These are phyloP conservation scores for Vigna hirtella DNA, from an alignment of 306 rosid genomes.

Conservation along the genomic window DNA sequence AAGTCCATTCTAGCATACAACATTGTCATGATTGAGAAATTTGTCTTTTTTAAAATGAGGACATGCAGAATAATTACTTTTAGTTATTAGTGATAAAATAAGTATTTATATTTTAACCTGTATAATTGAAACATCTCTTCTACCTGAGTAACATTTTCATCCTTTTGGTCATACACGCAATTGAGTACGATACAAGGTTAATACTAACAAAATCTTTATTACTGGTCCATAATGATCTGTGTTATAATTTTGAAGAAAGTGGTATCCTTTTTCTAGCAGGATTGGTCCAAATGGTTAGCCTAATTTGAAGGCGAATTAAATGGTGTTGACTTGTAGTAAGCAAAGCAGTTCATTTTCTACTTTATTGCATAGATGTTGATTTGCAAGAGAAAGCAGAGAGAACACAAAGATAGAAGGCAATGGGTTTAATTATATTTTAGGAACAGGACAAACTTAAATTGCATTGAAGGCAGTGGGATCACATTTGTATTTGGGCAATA, in stretches of 20 bases:
- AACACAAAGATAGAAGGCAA: background rate
- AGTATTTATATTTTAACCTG: background rate
- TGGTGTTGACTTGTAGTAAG: constrained; percentile 56
- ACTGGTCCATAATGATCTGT: constrained; percentile 19
- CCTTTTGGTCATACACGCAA: constrained; percentile 8
- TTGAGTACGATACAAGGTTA: constrained; percentile 32
- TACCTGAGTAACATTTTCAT: constrained; percentile 4
- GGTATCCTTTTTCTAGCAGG: constrained; percentile 41
- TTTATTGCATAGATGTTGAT: constrained; percentile 59
- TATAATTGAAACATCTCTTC: background rate
- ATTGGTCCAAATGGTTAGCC: constrained; percentile 55
- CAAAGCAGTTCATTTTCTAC: constrained; percentile 54
- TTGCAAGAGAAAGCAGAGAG: constrained; percentile 28
- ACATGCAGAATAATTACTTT: background rate
- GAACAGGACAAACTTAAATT: constrained; percentile 56
- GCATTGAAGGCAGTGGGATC: constrained; percentile 68
- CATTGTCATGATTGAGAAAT: background rate
- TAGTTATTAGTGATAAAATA: background rate
- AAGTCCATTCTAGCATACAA: background rate
- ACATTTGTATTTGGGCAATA: constrained; percentile 51
- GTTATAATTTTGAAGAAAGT: constrained; percentile 32
- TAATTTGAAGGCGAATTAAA: constrained; percentile 68
- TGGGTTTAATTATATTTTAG: constrained; percentile 35
- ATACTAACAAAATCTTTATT: constrained; percentile 24
- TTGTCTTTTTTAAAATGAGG: background rate